Base-by-base conservation (phyloP, 164 flowering plant species). In the Stephania japonica region DNA sequence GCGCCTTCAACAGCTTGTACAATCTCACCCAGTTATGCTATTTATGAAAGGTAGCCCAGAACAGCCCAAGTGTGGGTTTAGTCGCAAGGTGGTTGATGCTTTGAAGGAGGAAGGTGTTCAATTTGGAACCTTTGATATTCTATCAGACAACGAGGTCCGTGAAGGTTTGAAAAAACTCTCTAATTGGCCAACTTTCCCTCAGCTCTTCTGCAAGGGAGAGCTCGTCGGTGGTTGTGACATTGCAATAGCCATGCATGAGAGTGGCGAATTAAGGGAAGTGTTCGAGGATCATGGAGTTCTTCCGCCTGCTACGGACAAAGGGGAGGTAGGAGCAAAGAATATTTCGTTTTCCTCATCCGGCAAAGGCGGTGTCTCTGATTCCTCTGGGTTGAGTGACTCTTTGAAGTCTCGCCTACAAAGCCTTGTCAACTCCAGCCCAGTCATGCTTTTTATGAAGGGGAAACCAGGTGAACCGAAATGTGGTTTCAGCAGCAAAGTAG, bases 121-220 rank as follows among this genome's bases (percentile, higher is more conserved):
- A 32, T 95, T 93, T 76, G 99, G 97, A 75, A 89, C 82, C 78
- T 95, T 95, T 75, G 97, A 95, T 76, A 95, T 95, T 47, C 83
- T 95, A 5, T 64, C 85, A 0, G 94, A 95, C 81, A 83, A 83
- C 66, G 91, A 89, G 42, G 92, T 95, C 72, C 91, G 98, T 68
- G 98, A 93, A 73, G 97, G 97, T 7, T 81, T 91, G 83, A 95
- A 93, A 81, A 87, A 84, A 78, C 86, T 85, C 66, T 86, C 94
- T 38, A 93, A 93, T 76, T 95, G 98, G 97, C 98, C 98, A 41
- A 95, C 98, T 9, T 93, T 78, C 78, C 98, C 99, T 80, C 99
- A 95, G 78, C 94, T 93, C 16, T 93, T 87, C 72, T 90, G 90
- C 87, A 93, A 90, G 74, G 95, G 98, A 62, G 97, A 95, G 75